Conservation (phyloP, 2,329 filamentous ascomycete species). For the Exophiala sp. region DNA sequence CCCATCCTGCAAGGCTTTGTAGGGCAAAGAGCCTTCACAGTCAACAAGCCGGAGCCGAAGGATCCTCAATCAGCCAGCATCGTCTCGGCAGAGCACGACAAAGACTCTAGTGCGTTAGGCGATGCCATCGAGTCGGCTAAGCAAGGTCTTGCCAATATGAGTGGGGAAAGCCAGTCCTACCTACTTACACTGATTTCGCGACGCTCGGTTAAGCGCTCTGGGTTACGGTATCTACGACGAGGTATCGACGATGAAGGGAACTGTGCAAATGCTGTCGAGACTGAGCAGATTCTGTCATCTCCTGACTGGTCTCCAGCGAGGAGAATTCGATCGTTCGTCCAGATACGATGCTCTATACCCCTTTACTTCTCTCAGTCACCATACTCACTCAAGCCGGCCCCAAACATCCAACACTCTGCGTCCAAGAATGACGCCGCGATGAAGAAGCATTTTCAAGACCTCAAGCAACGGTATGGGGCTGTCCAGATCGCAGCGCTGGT, state of each 20-base stretch:
- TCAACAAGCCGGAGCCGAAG: conserved; percentile 48
- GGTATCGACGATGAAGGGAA: conserved; percentile 88
- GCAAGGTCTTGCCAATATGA: conserved; percentile 27
- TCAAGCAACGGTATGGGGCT: conserved; percentile 67
- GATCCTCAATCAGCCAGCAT: conserved; percentile 28
- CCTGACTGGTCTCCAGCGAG: conserved; percentile 59
- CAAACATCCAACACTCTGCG: conserved; percentile 74
- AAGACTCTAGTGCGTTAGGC: conserved; percentile 32
- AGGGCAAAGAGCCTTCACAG: conserved; percentile 75
- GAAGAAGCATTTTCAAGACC: conserved; percentile 69
- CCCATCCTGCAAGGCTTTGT: conserved; percentile 94
- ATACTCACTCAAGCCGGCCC: conserved; percentile 86
- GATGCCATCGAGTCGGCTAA: conserved; percentile 18
- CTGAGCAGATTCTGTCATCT: conserved; percentile 84
- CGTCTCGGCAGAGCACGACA: conserved; percentile 36
- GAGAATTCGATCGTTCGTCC: conserved; percentile 77
- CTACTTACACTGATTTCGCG: conserved; percentile 90
- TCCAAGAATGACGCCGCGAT: conserved; percentile 77
- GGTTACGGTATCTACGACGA: conserved; percentile 82
- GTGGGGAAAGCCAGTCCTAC: conserved; percentile 49
- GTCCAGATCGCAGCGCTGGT: conserved; percentile 80
- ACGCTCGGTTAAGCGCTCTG: conserved; percentile 78
- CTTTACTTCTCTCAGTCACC: conserved; percentile 93
- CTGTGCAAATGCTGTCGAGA: conserved; percentile 88
- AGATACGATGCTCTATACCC: conserved; percentile 86